Percentiles rank a stretch among this genome's conserved stretches.
Conservation (phyloP, 495 filamentous ascomycete species). For the Immersiella caudata region DNA sequence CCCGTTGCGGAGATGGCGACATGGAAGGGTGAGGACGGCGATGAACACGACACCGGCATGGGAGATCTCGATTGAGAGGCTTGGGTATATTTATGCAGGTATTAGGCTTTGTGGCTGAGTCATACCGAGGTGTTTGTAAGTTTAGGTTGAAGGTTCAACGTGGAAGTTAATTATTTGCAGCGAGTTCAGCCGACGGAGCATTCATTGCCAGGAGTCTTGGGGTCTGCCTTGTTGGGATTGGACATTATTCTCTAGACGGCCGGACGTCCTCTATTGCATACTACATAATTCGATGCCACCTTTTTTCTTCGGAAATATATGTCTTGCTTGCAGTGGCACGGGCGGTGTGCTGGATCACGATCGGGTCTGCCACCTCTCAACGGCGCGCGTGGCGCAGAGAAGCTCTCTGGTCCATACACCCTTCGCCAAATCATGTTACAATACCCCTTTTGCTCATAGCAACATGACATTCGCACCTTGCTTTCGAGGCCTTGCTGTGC, state of each 20-base stretch:
- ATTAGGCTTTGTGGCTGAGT: neutral
- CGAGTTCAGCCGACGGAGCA: neutral
- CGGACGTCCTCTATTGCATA: neutral
- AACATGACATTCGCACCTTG: too few relatives aligned
- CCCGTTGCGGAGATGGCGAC: constrained; percentile 63
- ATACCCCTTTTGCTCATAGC: too few relatives aligned
- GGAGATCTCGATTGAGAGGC: constrained; percentile 37
- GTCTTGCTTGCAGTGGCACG: neutral
- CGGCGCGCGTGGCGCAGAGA: too few relatives aligned
- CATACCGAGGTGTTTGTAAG: neutral
- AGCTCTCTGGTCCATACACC: too few relatives aligned
- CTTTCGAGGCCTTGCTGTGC: too few relatives aligned
- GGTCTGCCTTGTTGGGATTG: neutral
- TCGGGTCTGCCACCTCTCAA: too few relatives aligned
- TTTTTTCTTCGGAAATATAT: constrained; percentile 18
- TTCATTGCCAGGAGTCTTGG: neutral
- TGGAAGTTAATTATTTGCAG: neutral
- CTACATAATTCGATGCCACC: constrained; percentile 6
- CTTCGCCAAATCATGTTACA: too few relatives aligned
- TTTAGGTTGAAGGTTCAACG: neutral
- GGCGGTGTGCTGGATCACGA: too few relatives aligned
- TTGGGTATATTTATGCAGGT: neutral
- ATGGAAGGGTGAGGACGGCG: constrained; percentile 46
- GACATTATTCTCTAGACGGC: neutral
- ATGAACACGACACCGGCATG: constrained; percentile 29